Evolutionary conservation across 257 asterid species (phyloP), one percentile per base, ranked within the genome.

Genomic region (Primulina huaijiensis): DNA sequence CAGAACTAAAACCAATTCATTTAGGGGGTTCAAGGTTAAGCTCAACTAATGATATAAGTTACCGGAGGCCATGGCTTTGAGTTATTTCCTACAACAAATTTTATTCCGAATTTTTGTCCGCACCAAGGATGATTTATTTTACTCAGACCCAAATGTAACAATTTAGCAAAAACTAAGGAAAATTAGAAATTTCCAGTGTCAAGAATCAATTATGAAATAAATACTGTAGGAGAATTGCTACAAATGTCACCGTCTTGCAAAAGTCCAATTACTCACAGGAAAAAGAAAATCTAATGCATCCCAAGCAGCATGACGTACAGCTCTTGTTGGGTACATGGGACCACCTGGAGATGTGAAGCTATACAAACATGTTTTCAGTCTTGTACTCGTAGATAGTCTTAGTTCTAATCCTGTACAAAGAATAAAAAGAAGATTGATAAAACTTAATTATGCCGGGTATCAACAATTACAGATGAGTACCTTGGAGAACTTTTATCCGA

Each of bases 311-410:
- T 91, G 99, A 20, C 99, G 97, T 71, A 94, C 97, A 72, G 86
- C 92, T 87, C 99, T 81, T 52, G 99, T 94, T 68, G 99, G 97
- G 73, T 94, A 94, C 95, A 85, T 87, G 23, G 97, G 99, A 53
- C 92, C 99, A 64, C 99, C 99, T 6, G 99, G 99, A 63, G 96
- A 87, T 40, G 97, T 94, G 82, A 94, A 94, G 83, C 99, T 94
- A 77, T 94, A 94, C 76, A 94, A 79, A 82, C 99, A 86, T 33
- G 96, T 85, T 83, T 86, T 94, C 70, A 94, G 86, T 72, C 96
- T 84, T 50, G 97, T 94, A 71, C 93, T 88, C 21, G 99, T 94
- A 2, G 96, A 72, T 92, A 87, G 83, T 82, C 97, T 85, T 73
- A 91, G 83, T 79, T 91, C 97, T 63, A 94, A 72, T 19, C 97